phyloP scores from a whole-genome alignment of 2,329 filamentous ascomycete species.

The Erysiphe neolycopersici region DNA sequence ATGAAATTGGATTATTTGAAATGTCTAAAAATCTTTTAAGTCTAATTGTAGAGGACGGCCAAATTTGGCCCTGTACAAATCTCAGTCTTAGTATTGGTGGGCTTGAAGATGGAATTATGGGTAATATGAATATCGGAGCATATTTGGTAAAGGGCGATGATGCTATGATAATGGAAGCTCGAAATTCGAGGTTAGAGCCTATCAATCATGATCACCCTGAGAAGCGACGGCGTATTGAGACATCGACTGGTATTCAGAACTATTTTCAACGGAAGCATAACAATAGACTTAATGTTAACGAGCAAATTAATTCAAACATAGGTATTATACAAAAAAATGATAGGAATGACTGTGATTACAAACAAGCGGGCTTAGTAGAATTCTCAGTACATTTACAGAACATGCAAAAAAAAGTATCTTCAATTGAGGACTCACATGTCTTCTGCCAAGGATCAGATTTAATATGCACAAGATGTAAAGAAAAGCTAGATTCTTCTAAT shows the following conservation, averaged over 20 bases:
- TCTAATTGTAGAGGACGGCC: conserved; percentile 53
- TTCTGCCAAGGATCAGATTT: conserved; percentile 11
- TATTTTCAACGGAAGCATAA: conserved; percentile 9
- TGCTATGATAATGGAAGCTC: conserved; percentile 24
- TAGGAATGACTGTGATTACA: no score
- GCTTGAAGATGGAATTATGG: conserved; percentile 65
- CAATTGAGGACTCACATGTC: neutral
- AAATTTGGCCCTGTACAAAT: conserved; percentile 77
- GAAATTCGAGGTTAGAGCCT: conserved; percentile 4
- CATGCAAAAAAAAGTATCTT: neutral
- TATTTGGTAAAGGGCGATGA: conserved; percentile 61
- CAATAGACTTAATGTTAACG: conserved; percentile 9
- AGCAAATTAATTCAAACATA: conserved; percentile 2
- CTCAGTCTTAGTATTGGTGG: conserved; percentile 71
- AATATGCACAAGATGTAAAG: conserved; percentile 38
- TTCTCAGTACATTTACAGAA: neutral
- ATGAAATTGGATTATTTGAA: conserved; percentile 45
- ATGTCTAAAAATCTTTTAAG: conserved; percentile 50
- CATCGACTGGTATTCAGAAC: conserved; percentile 8
- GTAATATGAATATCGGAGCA: conserved; percentile 62
- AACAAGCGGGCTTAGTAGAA: neutral
- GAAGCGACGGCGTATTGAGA: conserved; percentile 12
- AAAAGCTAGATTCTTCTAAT: conserved; percentile 27
- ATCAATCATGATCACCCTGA: conserved; percentile 8
- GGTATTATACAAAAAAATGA: no score